A percentile compares a stretch with the other conserved stretches of the same genome.
phyloP scores from a whole-genome alignment of 2,329 filamentous ascomycete species.

The Trichoderma atroviride region DNA sequence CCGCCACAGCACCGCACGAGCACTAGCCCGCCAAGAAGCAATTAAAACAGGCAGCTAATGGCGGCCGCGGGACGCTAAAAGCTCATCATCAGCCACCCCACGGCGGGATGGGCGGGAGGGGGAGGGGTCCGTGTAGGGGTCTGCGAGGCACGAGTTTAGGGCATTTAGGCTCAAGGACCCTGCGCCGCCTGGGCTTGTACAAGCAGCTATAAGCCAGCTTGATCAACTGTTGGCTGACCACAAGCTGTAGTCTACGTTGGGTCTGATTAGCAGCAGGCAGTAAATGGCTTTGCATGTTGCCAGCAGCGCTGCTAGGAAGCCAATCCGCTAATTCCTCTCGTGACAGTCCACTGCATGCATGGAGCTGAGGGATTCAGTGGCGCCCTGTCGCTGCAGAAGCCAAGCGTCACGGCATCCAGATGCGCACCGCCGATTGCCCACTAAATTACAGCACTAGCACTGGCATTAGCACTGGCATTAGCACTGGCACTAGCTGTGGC shows the following conservation, averaged over 20 bases:
- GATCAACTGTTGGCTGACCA: neutral
- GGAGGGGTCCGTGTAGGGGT: neutral
- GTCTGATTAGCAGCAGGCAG: neutral
- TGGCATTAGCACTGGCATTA: neutral
- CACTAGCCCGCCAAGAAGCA: neutral
- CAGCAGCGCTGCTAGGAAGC: neutral
- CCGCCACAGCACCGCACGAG: neutral
- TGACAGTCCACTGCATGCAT: neutral
- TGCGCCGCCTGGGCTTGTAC: neutral
- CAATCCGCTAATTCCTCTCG: neutral
- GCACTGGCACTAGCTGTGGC: neutral
- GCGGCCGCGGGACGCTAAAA: neutral
- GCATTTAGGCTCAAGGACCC: neutral
- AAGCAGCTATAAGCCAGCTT: neutral
- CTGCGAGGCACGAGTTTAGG: neutral
- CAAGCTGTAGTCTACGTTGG: neutral
- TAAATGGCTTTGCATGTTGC: neutral
- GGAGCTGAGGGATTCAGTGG: neutral
- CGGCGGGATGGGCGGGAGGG: neutral
- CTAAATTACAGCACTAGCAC: neutral
- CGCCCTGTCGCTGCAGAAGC: neutral
- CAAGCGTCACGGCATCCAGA: neutral
- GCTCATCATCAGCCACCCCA: constrained; percentile 5
- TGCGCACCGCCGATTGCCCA: neutral
- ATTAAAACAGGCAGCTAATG: neutral